These are phyloP conservation scores for Chaetomium olivaceum DNA, from an alignment of 2,329 filamentous ascomycete species.

Conservation along the genomic window DNA sequence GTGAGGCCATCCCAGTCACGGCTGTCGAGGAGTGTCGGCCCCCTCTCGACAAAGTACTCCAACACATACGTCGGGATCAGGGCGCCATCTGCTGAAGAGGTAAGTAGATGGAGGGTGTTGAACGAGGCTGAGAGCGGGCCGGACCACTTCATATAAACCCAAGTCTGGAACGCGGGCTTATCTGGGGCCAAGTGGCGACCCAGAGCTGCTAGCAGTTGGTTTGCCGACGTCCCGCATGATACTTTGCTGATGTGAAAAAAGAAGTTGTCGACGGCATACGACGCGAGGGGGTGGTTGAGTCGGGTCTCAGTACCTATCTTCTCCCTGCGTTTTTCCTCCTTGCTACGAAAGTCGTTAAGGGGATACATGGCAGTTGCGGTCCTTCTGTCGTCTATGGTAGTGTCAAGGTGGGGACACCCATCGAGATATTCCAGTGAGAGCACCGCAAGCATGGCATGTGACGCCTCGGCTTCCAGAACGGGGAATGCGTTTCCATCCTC, in stretches of 20 bases:
- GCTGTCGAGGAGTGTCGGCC: background rate
- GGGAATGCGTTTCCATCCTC: background rate
- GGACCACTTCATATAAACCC: background rate
- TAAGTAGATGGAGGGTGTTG: background rate
- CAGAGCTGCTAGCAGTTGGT: background rate
- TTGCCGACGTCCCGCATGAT: background rate
- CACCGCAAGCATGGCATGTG: background rate
- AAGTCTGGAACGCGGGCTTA: background rate
- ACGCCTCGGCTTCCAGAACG: background rate
- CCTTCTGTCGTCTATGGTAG: background rate
- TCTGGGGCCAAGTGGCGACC: background rate
- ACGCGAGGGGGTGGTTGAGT: background rate
- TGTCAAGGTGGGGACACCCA: background rate
- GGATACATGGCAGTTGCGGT: background rate
- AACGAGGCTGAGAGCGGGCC: background rate
- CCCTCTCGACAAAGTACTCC: background rate
- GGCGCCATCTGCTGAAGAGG: background rate
- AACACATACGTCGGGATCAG: background rate
- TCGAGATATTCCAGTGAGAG: background rate
- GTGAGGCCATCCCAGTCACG: background rate
- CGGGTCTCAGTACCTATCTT: background rate
- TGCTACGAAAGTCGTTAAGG: background rate
- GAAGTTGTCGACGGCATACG: background rate
- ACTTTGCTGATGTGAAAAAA: background rate
- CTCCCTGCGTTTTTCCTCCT: background rate